Evolutionary conservation across 306 rosid genomes (phyloP).

Genomic region (Hippophae tibetana): DNA sequence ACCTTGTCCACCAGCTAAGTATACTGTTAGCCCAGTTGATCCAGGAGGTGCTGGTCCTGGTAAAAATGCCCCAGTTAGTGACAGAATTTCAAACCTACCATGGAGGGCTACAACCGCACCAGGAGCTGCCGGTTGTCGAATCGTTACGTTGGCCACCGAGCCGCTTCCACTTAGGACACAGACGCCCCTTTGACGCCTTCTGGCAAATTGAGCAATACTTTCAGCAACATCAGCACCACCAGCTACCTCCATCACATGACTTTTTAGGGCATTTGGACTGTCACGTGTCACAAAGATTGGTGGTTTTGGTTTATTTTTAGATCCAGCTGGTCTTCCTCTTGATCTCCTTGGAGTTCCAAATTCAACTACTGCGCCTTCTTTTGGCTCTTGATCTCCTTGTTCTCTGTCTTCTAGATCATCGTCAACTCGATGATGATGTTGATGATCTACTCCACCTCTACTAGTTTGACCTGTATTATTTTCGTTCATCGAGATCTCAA

Average conservation of each 20-base stretch:
- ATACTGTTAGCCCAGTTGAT: no score
- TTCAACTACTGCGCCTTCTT: neutral
- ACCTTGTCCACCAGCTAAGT: no score
- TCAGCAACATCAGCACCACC: neutral
- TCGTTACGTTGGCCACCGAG: no score
- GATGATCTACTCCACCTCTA: neutral
- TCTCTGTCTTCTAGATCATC: neutral
- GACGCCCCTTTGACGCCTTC: no score
- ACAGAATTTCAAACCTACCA: no score
- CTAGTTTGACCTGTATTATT: neutral
- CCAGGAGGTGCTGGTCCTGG: no score
- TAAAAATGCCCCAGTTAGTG: no score
- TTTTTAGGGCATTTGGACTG: constrained; percentile 2
- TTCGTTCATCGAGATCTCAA: neutral
- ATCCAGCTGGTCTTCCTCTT: no score
- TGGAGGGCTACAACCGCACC: no score
- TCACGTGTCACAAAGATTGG: neutral
- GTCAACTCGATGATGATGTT: neutral
- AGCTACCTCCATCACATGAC: constrained; percentile 1
- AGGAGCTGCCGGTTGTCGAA: no score
- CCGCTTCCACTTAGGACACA: no score
- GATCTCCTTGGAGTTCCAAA: neutral
- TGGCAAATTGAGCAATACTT: constrained; percentile 1
- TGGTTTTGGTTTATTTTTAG: no score
- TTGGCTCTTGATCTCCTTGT: neutral